Evolutionary conservation across 2,329 filamentous ascomycete species (phyloP).

Genomic region (Trichoderma afroharzianum): DNA sequence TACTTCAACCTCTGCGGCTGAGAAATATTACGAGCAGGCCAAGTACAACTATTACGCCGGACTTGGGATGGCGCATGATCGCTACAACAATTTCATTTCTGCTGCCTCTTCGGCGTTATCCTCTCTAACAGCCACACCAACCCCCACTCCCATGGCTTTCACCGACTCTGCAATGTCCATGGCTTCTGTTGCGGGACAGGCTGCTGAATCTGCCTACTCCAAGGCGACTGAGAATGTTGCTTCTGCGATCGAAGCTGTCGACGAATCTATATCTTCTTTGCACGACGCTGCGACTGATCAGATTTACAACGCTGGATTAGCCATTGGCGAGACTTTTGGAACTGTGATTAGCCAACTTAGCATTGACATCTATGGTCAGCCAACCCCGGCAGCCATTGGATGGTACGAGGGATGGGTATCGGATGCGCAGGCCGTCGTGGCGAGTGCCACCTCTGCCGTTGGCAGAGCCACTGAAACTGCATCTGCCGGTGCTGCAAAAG

Average conservation of each 20-base stretch:
- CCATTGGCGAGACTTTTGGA: slow-evolving; percentile 40
- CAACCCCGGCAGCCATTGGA: slow-evolving; percentile 55
- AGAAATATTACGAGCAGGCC: slow-evolving; percentile 59
- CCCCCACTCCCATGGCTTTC: slow-evolving; percentile 55
- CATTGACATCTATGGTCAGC: slow-evolving; percentile 65
- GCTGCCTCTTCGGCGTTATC: slow-evolving; percentile 69
- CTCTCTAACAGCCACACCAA: slow-evolving; percentile 55
- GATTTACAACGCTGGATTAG: slow-evolving; percentile 35
- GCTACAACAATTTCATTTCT: slow-evolving; percentile 71
- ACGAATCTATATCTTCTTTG: slow-evolving; percentile 38
- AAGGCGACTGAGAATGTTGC: slow-evolving; percentile 41
- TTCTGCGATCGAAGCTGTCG: slow-evolving; percentile 37
- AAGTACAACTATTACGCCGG: slow-evolving; percentile 71
- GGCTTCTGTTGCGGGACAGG: slow-evolving; percentile 48
- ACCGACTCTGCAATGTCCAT: slow-evolving; percentile 47
- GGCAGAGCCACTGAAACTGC: slow-evolving; percentile 57
- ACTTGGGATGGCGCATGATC: slow-evolving; percentile 71
- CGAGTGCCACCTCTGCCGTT: slow-evolving; percentile 49
- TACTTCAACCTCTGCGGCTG: slow-evolving; percentile 47
- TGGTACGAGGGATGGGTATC: slow-evolving; percentile 49
- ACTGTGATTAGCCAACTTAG: slow-evolving; percentile 59
- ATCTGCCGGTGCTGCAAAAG: slow-evolving; percentile 56
- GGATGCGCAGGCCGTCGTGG: slow-evolving; percentile 54
- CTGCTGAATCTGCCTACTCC: slow-evolving; percentile 50
- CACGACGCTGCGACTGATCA: slow-evolving; percentile 45